Evolutionary conservation across 768 basidiomycete species (phyloP).

Genomic region (Mycena crocata): DNA sequence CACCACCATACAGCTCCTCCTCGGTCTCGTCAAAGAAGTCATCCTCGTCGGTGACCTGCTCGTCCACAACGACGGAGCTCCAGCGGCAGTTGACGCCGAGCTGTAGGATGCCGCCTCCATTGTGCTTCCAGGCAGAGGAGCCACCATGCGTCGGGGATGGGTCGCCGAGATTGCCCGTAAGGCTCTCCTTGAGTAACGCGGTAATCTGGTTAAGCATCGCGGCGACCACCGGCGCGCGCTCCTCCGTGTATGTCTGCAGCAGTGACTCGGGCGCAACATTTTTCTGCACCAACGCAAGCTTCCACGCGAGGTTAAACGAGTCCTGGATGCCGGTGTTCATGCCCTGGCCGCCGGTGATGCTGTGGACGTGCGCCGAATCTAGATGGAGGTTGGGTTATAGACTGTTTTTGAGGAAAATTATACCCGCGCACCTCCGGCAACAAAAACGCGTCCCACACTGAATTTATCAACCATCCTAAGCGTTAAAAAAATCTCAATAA

Average conservation of each 20-base stretch:
- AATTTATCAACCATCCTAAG: conserved; percentile 53
- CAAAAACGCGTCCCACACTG: conserved; percentile 52
- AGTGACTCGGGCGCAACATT: conserved; percentile 34
- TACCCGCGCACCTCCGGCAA: conserved; percentile 50
- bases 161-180: conserved; percentile 45
- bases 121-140: conserved; percentile 27
- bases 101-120: conserved; percentile 39
- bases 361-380: conserved; percentile 45
- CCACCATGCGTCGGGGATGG: conserved; percentile 33
- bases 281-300: conserved; percentile 38
- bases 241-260: conserved; percentile 39
- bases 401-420: neutral
- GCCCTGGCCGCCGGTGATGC: conserved; percentile 31
- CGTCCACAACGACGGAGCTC: conserved; percentile 52
- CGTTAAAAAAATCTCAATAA: neutral
- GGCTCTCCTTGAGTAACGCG: conserved; percentile 36
- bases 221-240: conserved; percentile 41
- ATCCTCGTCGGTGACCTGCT: conserved; percentile 37
- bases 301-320: conserved; percentile 41
- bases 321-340: conserved; percentile 34
- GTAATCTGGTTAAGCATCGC: conserved; percentile 40
- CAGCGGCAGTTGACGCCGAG: conserved; percentile 50
- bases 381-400: neutral
- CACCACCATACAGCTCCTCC: conserved; percentile 38
- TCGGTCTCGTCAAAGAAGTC: conserved; percentile 24